Evolutionary conservation across 106 monocot genomes (phyloP).

Genomic region (Platanthera guangdongensis): DNA sequence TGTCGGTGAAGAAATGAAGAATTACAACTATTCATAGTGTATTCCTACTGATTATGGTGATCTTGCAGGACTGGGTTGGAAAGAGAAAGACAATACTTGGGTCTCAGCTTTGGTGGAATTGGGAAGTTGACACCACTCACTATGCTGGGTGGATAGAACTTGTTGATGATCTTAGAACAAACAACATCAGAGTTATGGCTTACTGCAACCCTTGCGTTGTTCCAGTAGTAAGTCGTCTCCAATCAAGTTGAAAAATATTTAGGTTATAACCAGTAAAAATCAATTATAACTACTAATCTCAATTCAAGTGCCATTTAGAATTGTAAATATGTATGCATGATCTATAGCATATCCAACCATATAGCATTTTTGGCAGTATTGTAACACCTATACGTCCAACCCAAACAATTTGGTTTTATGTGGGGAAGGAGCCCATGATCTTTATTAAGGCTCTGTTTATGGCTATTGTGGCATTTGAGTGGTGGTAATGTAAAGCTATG

Average conservation of each 20-base stretch:
- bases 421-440: too few relatives aligned
- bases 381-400: too few relatives aligned
- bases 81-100: constrained; percentile 82
- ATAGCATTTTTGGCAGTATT: background rate
- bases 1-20: too few relatives aligned
- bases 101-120: constrained; percentile 92
- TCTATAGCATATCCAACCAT: background rate
- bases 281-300: background rate
- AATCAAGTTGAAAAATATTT: background rate
- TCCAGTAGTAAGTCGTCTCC: constrained; percentile 26
- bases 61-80: constrained; percentile 82
- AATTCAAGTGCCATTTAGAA: background rate
- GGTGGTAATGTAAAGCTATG: too few relatives aligned
- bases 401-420: too few relatives aligned
- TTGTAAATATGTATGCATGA: background rate
- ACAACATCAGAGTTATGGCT: constrained; percentile 57
- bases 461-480: too few relatives aligned
- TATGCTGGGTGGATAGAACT: constrained; percentile 59
- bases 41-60: background rate
- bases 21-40: background rate
- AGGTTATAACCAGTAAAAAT: background rate
- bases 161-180: constrained; percentile 40
- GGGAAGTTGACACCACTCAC: constrained; percentile 59
- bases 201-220: constrained; percentile 87
- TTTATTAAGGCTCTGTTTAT: too few relatives aligned